A percentile compares a stretch with the other conserved stretches of the same genome.
phyloP scores from a whole-genome alignment of 306 rosid species.

The Fagus crenata region DNA sequence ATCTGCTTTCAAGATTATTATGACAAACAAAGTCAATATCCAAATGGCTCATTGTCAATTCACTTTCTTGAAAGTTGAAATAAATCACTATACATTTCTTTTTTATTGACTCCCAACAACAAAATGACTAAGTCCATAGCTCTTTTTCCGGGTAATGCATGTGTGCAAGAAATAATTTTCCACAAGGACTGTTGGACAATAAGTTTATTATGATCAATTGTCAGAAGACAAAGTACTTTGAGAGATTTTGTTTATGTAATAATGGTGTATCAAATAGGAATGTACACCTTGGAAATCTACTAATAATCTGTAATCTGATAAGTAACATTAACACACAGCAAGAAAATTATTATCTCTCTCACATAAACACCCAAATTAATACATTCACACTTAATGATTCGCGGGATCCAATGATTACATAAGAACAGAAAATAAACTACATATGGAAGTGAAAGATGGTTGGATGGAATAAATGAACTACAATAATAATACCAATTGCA shows the following conservation, averaged over 20 bases:
- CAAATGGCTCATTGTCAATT: background rate
- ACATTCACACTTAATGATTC: constrained; percentile 17
- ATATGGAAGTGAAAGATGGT: constrained; percentile 14
- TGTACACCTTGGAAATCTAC: too few relatives aligned
- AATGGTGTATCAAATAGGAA: background rate
- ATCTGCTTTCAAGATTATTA: background rate
- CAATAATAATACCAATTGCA: constrained; percentile 29
- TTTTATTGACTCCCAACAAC: background rate
- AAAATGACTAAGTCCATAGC: background rate
- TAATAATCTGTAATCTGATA: too few relatives aligned
- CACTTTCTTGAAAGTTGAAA: background rate
- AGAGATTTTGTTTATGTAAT: background rate
- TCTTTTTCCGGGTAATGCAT: background rate
- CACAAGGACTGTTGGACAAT: background rate
- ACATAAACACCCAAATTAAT: constrained; percentile 3
- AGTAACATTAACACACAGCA: too few relatives aligned
- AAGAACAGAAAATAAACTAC: background rate
- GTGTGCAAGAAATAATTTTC: background rate
- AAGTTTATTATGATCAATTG: background rate
- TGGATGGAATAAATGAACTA: constrained; percentile 21
- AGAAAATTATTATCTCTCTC: background rate
- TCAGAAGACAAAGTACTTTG: background rate
- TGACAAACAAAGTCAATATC: background rate
- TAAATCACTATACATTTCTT: background rate
- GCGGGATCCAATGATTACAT: constrained; percentile 10